Evolutionary conservation across 2,329 filamentous ascomycete species (phyloP), one percentile per base, ranked within the genome.

Genomic region (Sarocladium kiliense): DNA sequence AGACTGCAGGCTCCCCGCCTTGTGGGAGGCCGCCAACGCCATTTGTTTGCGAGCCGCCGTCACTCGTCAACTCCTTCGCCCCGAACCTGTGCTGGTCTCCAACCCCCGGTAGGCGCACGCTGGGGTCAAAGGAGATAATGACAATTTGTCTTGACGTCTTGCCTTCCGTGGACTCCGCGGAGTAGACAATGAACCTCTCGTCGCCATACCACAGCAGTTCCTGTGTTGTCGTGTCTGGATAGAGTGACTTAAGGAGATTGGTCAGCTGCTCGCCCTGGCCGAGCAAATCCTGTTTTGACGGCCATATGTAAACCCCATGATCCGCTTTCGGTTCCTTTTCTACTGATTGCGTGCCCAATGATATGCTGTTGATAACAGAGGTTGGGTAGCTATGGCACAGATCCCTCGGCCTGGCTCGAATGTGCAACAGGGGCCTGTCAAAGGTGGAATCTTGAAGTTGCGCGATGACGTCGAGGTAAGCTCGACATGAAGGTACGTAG

Each of bases 41-140:
- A 47, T 47, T 18, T 23, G 25, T 30, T 12, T 18, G 7, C 25
- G 19, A 11, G 7, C 41, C n/a, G 23, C 44, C 6, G 19, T 18
- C 16, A 30, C 25, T 10, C 21, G 7, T 11, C 12, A 9, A 3
- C 21, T 10, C 5, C 16, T 5, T 23, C 3, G 27, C 9, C 30
- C 9, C 26, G 7, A 27, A 21, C 58, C 57, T 26, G 63, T 56
- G 14, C 60, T 58, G 10, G 58, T 10, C 6, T 16, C 21, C 30
- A 11, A 18, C 18, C 21, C 19, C 27, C 11, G 47, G 55, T 12
- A 68, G 55, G 26, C 58, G 56, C 21, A 68, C 56, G 6, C 55
- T 59, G 1, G 67, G 63, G n/a, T 69, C 67, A 53, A 69, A 69
- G 1, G 65, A 68, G 25, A 67, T 47, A 47, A 68, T 57, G 2